Conservation (phyloP, 2,329 filamentous ascomycete genomes). For the Paecilomyces fulvus region DNA sequence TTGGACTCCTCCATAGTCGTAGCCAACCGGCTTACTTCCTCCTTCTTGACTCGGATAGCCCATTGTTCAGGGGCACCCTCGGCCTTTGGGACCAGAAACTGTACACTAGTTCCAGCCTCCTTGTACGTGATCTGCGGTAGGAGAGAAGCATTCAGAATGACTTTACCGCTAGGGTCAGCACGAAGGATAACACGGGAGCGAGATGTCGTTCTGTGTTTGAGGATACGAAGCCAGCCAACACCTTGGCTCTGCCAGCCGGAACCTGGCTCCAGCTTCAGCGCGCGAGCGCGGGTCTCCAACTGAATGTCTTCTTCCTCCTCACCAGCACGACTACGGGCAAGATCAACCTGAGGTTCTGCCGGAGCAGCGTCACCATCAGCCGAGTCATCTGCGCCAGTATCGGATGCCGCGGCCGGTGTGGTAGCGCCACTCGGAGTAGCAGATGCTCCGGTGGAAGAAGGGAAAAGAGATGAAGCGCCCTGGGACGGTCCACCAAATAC, state of each 20-base stretch:
- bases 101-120: constrained; percentile 40
- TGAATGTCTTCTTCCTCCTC: constrained; percentile 66
- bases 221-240: constrained; percentile 60
- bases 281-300: constrained; percentile 64
- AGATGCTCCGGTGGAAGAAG: constrained; percentile 26
- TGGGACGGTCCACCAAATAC: constrained; percentile 28
- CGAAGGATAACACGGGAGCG: constrained; percentile 62
- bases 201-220: constrained; percentile 64
- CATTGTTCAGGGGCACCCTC: constrained; percentile 58
- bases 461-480: constrained; percentile 13
- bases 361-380: constrained; percentile 47
- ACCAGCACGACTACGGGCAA: constrained; percentile 57
- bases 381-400: constrained; percentile 31
- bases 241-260: constrained; percentile 60
- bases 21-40: constrained; percentile 43
- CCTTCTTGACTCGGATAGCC: constrained; percentile 61
- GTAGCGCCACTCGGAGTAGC: constrained; percentile 35
- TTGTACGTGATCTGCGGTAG: constrained; percentile 56
- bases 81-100: constrained; percentile 44
- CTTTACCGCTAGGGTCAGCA: constrained; percentile 64
- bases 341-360: constrained; percentile 60
- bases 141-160: constrained; percentile 63
- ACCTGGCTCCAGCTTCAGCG: constrained; percentile 49
- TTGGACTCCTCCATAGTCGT: constrained; percentile 43
- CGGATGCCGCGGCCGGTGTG: constrained; percentile 39